Percentiles rank a stretch among this genome's conserved stretches.
Conservation (phyloP, 2,329 filamentous ascomycete genomes). For the Colletotrichum trifolii region DNA sequence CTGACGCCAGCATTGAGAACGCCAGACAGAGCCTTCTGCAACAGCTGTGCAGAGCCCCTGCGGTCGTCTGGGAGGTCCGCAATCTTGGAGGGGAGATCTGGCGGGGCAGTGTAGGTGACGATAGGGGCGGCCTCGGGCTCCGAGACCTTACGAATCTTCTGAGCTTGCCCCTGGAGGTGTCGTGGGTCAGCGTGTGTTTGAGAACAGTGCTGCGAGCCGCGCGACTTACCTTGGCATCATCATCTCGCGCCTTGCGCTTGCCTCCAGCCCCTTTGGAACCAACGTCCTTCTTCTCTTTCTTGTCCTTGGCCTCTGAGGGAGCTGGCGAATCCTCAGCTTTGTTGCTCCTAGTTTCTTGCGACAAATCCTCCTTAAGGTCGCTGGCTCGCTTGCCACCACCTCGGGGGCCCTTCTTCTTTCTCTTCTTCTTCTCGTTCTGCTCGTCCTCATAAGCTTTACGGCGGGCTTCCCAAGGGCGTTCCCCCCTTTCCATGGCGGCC, state of each 20-base stretch:
- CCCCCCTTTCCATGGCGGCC: slow-evolving; percentile 80
- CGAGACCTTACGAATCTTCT: slow-evolving; percentile 67
- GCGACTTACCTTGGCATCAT: slow-evolving; percentile 59
- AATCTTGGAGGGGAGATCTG: slow-evolving; percentile 63
- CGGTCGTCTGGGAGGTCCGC: slow-evolving; percentile 70
- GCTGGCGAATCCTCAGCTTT: slow-evolving; percentile 54
- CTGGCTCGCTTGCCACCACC: slow-evolving; percentile 71
- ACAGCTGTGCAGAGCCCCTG: slow-evolving; percentile 74
- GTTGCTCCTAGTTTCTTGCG: slow-evolving; percentile 33
- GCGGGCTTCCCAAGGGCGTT: slow-evolving; percentile 85
- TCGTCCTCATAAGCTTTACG: slow-evolving; percentile 73
- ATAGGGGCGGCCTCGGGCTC: slow-evolving; percentile 56
- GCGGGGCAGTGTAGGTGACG: slow-evolving; percentile 60
- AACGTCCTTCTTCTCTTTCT: slow-evolving; percentile 61
- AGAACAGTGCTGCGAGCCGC: too few relatives aligned
- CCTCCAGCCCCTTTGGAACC: slow-evolving; percentile 52
- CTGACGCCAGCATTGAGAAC: slow-evolving; percentile 76
- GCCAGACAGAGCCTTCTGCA: slow-evolving; percentile 76
- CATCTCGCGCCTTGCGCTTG: slow-evolving; percentile 70
- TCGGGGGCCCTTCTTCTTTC: slow-evolving; percentile 67
- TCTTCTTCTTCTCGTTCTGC: slow-evolving; percentile 66
- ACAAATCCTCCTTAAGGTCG: slow-evolving; percentile 64
- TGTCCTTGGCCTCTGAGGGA: slow-evolving; percentile 51
- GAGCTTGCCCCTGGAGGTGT: slow-evolving; percentile 49
- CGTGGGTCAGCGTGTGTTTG: neutral